A percentile compares a stretch with the other conserved stretches of the same genome.
phyloP scores from a whole-genome alignment of 345 rosid genomes.

The Eucalyptus tenuipes region DNA sequence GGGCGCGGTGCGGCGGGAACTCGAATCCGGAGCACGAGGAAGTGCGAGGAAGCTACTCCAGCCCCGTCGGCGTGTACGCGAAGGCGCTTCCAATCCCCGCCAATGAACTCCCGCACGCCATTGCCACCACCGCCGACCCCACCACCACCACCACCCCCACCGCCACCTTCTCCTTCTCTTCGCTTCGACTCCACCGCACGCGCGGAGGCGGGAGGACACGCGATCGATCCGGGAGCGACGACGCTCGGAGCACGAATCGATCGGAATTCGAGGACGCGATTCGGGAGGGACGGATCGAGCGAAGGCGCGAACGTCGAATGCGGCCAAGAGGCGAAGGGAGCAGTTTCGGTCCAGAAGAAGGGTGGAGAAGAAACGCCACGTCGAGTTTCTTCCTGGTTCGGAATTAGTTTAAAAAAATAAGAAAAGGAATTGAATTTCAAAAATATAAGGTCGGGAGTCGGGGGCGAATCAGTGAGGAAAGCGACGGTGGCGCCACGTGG shows the following conservation, averaged over 20 bases:
- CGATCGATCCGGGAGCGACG: background rate
- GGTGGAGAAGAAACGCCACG: background rate
- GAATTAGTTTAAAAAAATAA: background rate
- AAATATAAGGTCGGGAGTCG: background rate
- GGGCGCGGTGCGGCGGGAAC: background rate
- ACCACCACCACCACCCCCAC: no score
- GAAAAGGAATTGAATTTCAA: no score
- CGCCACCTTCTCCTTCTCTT: background rate
- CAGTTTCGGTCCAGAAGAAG: background rate
- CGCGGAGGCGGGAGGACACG: background rate
- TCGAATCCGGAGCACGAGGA: background rate
- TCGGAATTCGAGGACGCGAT: background rate
- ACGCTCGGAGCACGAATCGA: background rate
- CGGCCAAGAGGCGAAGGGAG: background rate
- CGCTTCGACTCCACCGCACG: background rate
- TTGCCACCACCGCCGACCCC: no score
- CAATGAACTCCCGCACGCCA: background rate
- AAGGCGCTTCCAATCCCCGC: background rate
- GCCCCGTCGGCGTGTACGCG: background rate
- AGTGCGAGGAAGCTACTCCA: background rate
- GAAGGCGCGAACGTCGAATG: background rate
- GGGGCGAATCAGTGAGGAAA: background rate
- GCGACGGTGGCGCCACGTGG: background rate
- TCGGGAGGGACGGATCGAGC: background rate
- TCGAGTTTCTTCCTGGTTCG: background rate